These are phyloP conservation scores for Pseudoneurospora amorphoporcata DNA, from an alignment of 495 filamentous ascomycete genomes.

Conservation along the genomic window DNA sequence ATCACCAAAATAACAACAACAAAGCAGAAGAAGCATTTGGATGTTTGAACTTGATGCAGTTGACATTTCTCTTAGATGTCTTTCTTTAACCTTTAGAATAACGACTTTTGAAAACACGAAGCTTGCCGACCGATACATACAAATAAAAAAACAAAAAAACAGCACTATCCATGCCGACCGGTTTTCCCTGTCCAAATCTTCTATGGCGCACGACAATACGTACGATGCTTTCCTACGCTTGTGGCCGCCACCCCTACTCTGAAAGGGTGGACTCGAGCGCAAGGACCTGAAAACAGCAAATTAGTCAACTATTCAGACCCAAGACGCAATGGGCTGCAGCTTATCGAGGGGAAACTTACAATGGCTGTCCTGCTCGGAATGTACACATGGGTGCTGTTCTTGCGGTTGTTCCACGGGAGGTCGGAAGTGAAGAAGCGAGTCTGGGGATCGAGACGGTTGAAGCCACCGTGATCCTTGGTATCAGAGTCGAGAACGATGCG, in stretches of 20 bases:
- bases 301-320: background rate
- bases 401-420: slow-evolving; percentile 75
- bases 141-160: background rate
- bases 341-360: slow-evolving; percentile 42
- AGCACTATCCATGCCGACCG: background rate
- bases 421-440: slow-evolving; percentile 87
- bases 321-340: background rate
- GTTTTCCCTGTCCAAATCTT: background rate
- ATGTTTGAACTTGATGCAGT: background rate
- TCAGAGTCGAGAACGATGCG: slow-evolving; percentile 80
- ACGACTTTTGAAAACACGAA: background rate
- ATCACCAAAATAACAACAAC: background rate
- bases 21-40: background rate
- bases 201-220: background rate
- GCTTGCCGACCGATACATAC: background rate
- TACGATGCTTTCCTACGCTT: background rate
- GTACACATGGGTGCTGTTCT: slow-evolving; percentile 89
- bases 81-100: background rate
- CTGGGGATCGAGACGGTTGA: slow-evolving; percentile 60
- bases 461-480: slow-evolving; percentile 65
- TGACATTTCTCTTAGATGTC: background rate
- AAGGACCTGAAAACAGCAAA: slow-evolving; percentile 14
- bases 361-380: slow-evolving; percentile 76
- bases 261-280: slow-evolving; percentile 20
- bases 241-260: background rate